Conservation (phyloP, 176 grass and related monocot species). For the Oryza meridionalis region DNA sequence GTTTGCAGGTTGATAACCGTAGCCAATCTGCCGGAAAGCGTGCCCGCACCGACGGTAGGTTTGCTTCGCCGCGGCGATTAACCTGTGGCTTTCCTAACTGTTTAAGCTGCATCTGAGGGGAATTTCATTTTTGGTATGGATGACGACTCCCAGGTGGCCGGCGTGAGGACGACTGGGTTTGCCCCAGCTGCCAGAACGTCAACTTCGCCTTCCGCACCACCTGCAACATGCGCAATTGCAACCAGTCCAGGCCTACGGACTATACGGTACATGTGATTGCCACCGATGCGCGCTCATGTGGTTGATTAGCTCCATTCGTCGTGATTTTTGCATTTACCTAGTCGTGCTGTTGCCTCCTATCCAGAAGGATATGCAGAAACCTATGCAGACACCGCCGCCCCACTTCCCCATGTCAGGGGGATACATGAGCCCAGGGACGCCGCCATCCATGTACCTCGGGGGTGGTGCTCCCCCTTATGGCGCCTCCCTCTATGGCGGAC, state of each 20-base stretch:
- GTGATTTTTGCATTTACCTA: conserved; percentile 37
- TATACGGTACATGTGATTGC: conserved; percentile 45
- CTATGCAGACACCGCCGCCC: conserved; percentile 58
- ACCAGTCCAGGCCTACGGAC: conserved; percentile 71
- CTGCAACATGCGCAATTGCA: conserved; percentile 91
- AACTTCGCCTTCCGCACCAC: conserved; percentile 92
- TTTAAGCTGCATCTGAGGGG: background rate
- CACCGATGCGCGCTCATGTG: background rate
- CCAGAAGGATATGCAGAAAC: conserved; percentile 62
- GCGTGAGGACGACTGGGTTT: conserved; percentile 87
- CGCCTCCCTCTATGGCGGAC: conserved; percentile 61
- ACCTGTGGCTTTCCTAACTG: background rate
- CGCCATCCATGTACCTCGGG: conserved; percentile 71
- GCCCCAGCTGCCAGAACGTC: conserved; percentile 81
- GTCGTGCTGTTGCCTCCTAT: conserved; percentile 26
- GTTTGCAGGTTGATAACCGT: conserved; percentile 69
- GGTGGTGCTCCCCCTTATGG: conserved; percentile 53
- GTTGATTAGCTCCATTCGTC: background rate
- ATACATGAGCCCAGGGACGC: conserved; percentile 64
- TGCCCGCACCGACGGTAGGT: conserved; percentile 81
- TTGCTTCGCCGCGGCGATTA: background rate
- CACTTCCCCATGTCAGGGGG: conserved; percentile 45
- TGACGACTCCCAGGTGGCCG: conserved; percentile 46
- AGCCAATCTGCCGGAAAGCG: conserved; percentile 78
- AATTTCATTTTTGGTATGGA: conserved; percentile 14